These are phyloP conservation scores for Candida taoyuanica DNA, from an alignment of 805 yeast genomes.

Conservation along the genomic window DNA sequence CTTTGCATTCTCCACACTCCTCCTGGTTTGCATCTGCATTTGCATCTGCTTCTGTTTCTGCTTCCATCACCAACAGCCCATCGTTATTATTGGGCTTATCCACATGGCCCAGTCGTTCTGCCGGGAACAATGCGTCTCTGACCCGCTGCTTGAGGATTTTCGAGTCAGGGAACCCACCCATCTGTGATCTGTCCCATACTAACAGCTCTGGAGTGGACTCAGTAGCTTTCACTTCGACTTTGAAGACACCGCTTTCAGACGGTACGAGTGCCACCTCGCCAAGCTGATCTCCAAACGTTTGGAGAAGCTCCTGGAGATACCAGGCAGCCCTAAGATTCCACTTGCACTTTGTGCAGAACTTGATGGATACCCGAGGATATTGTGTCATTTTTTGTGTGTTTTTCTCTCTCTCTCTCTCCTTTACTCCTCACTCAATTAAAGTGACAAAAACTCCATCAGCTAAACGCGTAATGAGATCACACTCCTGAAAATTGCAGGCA, in stretches of 20 bases:
- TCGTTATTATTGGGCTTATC: conserved; percentile 34
- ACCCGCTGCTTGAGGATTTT: conserved; percentile 69
- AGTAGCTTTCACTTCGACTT: conserved; percentile 44
- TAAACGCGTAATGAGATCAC: no score
- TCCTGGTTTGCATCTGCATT: conserved; percentile 1
- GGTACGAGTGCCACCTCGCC: conserved; percentile 53
- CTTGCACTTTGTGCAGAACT: conserved; percentile 77
- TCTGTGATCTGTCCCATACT: conserved; percentile 56
- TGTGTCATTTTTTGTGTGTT: conserved; percentile 2
- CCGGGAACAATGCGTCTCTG: conserved; percentile 54
- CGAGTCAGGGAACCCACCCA: conserved; percentile 85
- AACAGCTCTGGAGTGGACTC: conserved; percentile 29
- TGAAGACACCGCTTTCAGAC: conserved; percentile 52
- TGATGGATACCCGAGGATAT: conserved; percentile 62
- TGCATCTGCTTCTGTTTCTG: conserved; percentile 1
- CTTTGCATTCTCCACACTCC: conserved; percentile 21
- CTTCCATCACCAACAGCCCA: conserved; percentile 15
- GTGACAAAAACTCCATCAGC: no score
- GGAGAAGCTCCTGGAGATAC: conserved; percentile 82
- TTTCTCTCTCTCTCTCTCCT: no score
- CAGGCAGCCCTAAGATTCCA: conserved; percentile 89
- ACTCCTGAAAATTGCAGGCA: no score
- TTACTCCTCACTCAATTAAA: no score
- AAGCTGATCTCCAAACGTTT: conserved; percentile 60
- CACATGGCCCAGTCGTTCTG: conserved; percentile 55